Evolutionary conservation across 208 protist genomes (phyloP).

Genomic region (Trypanosoma cruzi): DNA sequence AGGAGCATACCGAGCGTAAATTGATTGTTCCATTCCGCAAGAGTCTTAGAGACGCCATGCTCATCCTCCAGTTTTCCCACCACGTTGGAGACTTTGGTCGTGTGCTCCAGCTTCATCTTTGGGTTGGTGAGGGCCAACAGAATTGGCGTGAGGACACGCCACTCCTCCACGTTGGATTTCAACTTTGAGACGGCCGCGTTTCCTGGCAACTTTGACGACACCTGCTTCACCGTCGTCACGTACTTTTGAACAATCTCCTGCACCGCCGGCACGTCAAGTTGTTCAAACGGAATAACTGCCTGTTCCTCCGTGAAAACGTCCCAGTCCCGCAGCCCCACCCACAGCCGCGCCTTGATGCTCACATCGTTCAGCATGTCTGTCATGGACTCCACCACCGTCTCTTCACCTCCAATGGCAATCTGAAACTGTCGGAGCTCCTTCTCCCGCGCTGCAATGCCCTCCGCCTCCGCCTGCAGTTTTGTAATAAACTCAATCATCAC

Average conservation of each 20-base stretch:
- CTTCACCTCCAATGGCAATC: conserved; percentile 87
- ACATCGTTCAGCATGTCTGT: conserved; percentile 92
- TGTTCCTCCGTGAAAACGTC: conserved; percentile 71
- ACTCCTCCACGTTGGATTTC: conserved; percentile 91
- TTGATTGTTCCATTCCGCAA: conserved; percentile 77
- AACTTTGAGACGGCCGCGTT: conserved; percentile 88
- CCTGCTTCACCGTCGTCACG: conserved; percentile 88
- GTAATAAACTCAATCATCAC: conserved; percentile 87
- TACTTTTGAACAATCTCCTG: conserved; percentile 91
- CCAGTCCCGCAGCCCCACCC: conserved; percentile 90
- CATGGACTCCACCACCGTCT: conserved; percentile 92
- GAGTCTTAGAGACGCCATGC: conserved; percentile 56
- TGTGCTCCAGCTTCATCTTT: conserved; percentile 90
- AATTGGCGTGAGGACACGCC: conserved; percentile 93
- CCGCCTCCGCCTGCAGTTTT: conserved; percentile 74
- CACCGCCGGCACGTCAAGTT: conserved; percentile 66
- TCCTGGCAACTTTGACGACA: conserved; percentile 77
- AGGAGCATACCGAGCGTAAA: conserved; percentile 93
- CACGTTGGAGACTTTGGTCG: conserved; percentile 71
- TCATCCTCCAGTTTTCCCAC: conserved; percentile 69
- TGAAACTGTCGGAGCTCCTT: conserved; percentile 91
- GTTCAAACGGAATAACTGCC: conserved; percentile 62
- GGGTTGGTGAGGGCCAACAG: conserved; percentile 93
- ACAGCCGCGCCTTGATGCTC: conserved; percentile 87
- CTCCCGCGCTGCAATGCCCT: conserved; percentile 83